Base-by-base conservation (phyloP, 176 grass and related monocot species). In the Oryza rufipogon region DNA sequence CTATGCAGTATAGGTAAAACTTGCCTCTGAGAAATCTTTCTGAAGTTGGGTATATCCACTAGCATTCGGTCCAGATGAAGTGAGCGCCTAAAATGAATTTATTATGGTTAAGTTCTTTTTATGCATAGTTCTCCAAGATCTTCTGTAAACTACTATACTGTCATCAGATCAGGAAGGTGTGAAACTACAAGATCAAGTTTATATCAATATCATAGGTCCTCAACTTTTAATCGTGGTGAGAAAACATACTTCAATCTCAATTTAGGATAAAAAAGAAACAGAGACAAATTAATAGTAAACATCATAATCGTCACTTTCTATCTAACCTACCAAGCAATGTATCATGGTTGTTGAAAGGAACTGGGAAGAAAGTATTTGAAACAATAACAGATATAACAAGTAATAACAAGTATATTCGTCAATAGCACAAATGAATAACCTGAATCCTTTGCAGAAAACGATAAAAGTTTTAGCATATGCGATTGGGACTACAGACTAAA, bases 11-110 rank as follows among this genome's bases (percentile, higher is more conserved):
- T 26, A 54, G 15, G 82, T 73, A 75, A 85, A 75, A 92, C 86
- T 86, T 87, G 85, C 96, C 87, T 98, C 93, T 34, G 82, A 90
- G 69, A 92, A 95, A 81, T 98, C 96, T 69, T 91, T 93, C 79
- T 90, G 85, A 76, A 98, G 89, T 68, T 98, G 96, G 77, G 28
- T 41, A 82, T 90, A 80, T 83, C 92, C 96, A 95, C 79, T 86
- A 84, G 66, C 81, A 83, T 90, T 88, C 64, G 70, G 78, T n/a
- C 80, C 80, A 34, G 78, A 52, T 80, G 89, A 95, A 84, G 91
- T 74, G 41, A 98, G 76, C 73, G 85, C 85, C 96, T 98, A 64
- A 63, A 23, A 63, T 19, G 74, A 90, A 68, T 78, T 17, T 76
- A 81, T 73, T 71, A 54, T 46, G 61, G 33, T 78, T 69, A 85